Base-by-base conservation (phyloP, 768 basidiomycete species). In the Jaapia argillacea region DNA sequence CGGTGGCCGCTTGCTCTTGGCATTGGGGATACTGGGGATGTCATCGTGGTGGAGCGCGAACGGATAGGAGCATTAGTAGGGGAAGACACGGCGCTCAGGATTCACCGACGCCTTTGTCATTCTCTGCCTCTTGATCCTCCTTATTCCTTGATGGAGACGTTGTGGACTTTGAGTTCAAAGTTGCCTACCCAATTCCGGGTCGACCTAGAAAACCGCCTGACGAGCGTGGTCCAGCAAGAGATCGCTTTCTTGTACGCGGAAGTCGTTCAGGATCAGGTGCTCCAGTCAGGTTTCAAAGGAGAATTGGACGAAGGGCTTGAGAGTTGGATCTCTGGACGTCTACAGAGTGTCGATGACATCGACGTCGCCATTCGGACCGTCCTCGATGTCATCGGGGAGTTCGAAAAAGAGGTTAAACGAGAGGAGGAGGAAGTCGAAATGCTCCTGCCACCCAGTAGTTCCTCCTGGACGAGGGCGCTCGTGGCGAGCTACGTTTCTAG, bases 1-100 rank as follows among this genome's bases (percentile, higher is more conserved):
- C 75, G 86, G 36, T 83, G 85, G 77, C 89, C 89, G 2, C 71
- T 90, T 22, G 71, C 71, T 13, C 69, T 90, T 26, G 81, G 77
- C 31, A 56, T 69, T 20, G 64, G 62, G 14, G 62, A 60, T 43
- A 12, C 57, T 13, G 53, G 53, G 38, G 72, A 74, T 24, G 61
- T 84, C 23, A 58, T 88, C 41, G 59, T 90, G 20, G 64, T 86
- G 12, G 85, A 90, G 61, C 71, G 89, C 45, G 90, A 93, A 58
- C 77, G 88, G 21, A 68, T 84, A 6, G 80, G 81, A 3, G 60
- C 67, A 4, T 58, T 86, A 22, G 75, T 77, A 5, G 61, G 58
- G 28, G 82, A 86, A 57, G 88, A 91, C 56, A 58, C 78, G 28
- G 71, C 87, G 6, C 69, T 89, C 22, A 65, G 66, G 35, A 59